Percentiles rank a stretch among this genome's conserved stretches.
Conservation (phyloP, 208 protist genomes). For the Acanthamoeba culbertsoni region DNA sequence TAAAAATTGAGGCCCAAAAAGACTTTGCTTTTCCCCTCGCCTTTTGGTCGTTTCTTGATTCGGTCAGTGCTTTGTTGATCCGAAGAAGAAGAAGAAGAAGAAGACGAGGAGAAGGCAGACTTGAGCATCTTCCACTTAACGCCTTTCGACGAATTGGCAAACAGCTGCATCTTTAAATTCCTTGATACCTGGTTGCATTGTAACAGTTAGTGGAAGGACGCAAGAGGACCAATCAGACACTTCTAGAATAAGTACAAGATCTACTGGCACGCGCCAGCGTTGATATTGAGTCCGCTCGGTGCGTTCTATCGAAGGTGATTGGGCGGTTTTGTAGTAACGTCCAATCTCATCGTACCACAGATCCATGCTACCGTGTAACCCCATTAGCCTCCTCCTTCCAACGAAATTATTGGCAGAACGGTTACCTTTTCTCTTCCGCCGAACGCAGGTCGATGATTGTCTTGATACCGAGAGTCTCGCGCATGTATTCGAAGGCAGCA, state of each 20-base stretch:
- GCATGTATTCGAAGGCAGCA: neutral
- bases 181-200: neutral
- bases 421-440: constrained; percentile 6
- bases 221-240: neutral
- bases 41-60: neutral
- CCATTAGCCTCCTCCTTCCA: neutral
- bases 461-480: neutral
- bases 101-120: neutral
- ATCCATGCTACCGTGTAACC: neutral
- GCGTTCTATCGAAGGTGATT: neutral
- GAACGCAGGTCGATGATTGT: constrained; percentile 53
- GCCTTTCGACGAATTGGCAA: neutral
- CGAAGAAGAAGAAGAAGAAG: neutral
- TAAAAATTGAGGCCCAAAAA: neutral
- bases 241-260: neutral
- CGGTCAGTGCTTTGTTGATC: neutral
- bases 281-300: neutral
- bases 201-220: neutral
- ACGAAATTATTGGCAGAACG: neutral
- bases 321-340: neutral
- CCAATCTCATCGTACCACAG: neutral
- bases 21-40: neutral
- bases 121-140: constrained; percentile 53
- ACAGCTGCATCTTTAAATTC: constrained; percentile 46
- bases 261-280: neutral